A percentile compares a stretch with the other conserved stretches of the same genome.
Conservation (phyloP, 1,139 yeast species). For the Petasospora fabianii region DNA sequence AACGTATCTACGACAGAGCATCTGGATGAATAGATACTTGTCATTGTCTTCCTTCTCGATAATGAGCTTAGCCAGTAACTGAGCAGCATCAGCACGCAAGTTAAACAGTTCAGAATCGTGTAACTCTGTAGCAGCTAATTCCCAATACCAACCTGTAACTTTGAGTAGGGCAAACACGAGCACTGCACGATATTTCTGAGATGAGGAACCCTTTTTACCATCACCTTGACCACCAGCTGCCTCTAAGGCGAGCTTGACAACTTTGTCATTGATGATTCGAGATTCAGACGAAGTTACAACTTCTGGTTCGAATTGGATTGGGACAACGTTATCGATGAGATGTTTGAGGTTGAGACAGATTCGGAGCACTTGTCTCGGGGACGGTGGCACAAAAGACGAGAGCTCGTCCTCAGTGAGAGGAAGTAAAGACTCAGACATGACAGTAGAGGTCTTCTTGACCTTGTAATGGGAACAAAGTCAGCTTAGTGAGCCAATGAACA, state of each 20-base stretch:
- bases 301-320: conserved; percentile 52
- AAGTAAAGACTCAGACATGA: conserved; percentile 17
- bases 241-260: conserved; percentile 53
- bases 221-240: conserved; percentile 83
- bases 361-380: conserved; percentile 66
- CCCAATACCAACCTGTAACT: conserved; percentile 78
- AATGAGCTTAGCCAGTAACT: conserved; percentile 62
- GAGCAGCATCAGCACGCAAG: conserved; percentile 66
- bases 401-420: conserved; percentile 23
- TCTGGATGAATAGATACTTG: conserved; percentile 66
- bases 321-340: conserved; percentile 67
- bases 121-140: conserved; percentile 55
- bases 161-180: conserved; percentile 66
- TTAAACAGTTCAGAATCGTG: conserved; percentile 63
- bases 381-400: conserved; percentile 39
- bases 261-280: conserved; percentile 55
- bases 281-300: conserved; percentile 57
- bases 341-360: conserved; percentile 71
- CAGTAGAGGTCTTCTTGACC: too few species aligned
- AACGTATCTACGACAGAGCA: conserved; percentile 74
- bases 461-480: too few species aligned
- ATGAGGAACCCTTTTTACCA: conserved; percentile 53
- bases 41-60: conserved; percentile 58
- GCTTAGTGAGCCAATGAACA: too few species aligned
- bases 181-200: conserved; percentile 62